These are phyloP conservation scores for Elaeis guineensis DNA, from an alignment of 176 grass and related monocot species.

Conservation along the genomic window DNA sequence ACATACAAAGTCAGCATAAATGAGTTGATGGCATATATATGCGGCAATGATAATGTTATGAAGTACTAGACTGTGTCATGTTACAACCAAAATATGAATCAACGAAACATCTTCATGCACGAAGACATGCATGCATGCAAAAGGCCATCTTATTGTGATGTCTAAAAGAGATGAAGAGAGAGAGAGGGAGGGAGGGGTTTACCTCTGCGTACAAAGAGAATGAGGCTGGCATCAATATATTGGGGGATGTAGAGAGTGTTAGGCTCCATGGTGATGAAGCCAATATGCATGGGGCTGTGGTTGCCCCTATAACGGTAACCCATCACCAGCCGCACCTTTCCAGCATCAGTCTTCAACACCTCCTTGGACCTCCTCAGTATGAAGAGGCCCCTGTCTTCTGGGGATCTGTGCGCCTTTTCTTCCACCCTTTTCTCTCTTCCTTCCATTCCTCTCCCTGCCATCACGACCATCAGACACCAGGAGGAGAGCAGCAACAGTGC, in stretches of 20 bases:
- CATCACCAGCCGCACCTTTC: background rate
- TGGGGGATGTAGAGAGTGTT: slow-evolving; percentile 1
- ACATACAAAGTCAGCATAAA: too few species aligned
- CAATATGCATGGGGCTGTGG: background rate
- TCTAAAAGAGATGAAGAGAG: background rate
- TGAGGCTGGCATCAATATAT: slow-evolving; percentile 6
- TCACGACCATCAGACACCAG: background rate
- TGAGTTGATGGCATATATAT: background rate
- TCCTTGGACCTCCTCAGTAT: background rate
- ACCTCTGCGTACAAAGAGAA: background rate
- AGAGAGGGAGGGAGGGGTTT: background rate
- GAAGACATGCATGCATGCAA: too few species aligned
- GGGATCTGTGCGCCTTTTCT: background rate
- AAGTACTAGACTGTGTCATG: too few species aligned
- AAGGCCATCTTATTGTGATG: too few species aligned
- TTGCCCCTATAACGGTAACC: slow-evolving; percentile 1
- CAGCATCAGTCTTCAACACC: background rate
- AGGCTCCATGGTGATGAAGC: slow-evolving; percentile 1
- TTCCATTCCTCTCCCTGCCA: background rate
- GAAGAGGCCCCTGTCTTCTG: background rate
- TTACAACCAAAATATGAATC: too few species aligned
- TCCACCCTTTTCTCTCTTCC: background rate
- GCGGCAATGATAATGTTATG: too few species aligned
- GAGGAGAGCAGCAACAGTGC: background rate
- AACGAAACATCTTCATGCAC: too few species aligned